phyloP scores from a whole-genome alignment of 371 early-diverging fungal genomes.

The Mucor racemosus region DNA sequence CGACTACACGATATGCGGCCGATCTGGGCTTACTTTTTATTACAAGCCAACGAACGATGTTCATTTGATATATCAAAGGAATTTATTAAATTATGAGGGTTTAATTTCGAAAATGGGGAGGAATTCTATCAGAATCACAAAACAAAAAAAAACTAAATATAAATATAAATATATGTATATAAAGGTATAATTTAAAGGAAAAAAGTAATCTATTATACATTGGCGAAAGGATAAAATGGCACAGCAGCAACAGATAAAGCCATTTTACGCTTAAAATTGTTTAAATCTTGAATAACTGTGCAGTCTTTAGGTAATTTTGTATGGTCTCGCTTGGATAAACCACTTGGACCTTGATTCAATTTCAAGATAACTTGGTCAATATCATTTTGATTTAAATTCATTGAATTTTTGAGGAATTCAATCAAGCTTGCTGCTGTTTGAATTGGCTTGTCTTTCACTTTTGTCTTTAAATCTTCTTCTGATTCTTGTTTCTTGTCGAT shows the following conservation, averaged over 20 bases:
- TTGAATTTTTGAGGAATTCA: conserved; percentile 1
- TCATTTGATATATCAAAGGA: too few species aligned
- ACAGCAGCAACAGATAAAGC: conserved; percentile 61
- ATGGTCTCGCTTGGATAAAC: conserved; percentile 30
- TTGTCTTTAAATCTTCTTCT: conserved; percentile 24
- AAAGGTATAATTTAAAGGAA: conserved; percentile 2
- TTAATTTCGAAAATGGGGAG: too few species aligned
- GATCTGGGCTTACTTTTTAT: too few species aligned
- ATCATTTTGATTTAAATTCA: conserved; percentile 21
- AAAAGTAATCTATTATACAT: conserved; percentile 9
- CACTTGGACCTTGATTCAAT: conserved; percentile 29
- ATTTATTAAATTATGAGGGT: too few species aligned
- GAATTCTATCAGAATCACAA: too few species aligned
- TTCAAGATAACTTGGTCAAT: conserved; percentile 22
- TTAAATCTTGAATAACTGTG: conserved; percentile 50
- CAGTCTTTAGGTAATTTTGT: conserved; percentile 45
- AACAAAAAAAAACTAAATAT: background rate
- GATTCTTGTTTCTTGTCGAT: conserved; percentile 15
- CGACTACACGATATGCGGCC: too few species aligned
- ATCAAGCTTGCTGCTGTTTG: conserved; percentile 21
- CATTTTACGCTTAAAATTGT: conserved; percentile 64
- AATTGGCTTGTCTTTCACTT: conserved; percentile 6
- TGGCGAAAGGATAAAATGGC: conserved; percentile 39
- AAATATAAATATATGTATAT: background rate
- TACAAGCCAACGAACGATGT: too few species aligned